These are phyloP conservation scores for Sporothrix curviconia DNA, from an alignment of 2,329 filamentous ascomycete genomes.

Conservation along the genomic window DNA sequence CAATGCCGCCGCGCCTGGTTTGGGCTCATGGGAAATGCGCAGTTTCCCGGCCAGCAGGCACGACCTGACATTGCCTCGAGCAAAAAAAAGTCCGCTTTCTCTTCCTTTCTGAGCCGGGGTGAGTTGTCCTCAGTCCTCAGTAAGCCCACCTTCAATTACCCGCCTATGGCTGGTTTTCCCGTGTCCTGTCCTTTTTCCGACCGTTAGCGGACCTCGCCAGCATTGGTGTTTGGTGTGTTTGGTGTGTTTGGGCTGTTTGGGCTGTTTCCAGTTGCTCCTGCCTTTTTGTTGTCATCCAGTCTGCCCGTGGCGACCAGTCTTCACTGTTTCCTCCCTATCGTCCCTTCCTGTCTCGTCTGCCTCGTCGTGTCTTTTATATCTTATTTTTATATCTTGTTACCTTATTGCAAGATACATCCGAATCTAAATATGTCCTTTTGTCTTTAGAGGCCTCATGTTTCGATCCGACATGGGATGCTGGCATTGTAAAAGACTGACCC, in stretches of 20 bases:
- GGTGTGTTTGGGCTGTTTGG: not conserved
- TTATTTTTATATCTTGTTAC: too few relatives aligned
- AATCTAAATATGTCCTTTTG: too few relatives aligned
- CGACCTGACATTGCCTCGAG: not conserved
- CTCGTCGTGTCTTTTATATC: too few relatives aligned
- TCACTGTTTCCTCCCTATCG: too few relatives aligned
- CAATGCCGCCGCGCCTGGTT: not conserved
- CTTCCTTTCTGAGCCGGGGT: not conserved
- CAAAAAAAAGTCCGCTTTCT: not conserved
- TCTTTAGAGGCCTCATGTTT: too few relatives aligned
- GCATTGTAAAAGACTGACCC: too few relatives aligned
- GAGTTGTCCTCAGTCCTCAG: slow-evolving; percentile 8
- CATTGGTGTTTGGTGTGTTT: not conserved
- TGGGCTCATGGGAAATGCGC: not conserved
- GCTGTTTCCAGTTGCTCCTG: too few relatives aligned
- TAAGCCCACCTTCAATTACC: slow-evolving; percentile 18
- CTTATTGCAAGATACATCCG: too few relatives aligned
- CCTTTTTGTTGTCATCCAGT: not conserved
- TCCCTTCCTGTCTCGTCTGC: not conserved
- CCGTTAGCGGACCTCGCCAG: slow-evolving; percentile 1
- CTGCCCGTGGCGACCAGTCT: too few relatives aligned
- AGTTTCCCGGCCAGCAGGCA: slow-evolving; percentile 1
- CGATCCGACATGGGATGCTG: too few relatives aligned
- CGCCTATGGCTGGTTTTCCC: slow-evolving; percentile 17
- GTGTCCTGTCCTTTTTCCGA: slow-evolving; percentile 15